Base-by-base conservation (phyloP, 345 rosid genomes). In the thale cress (Arabidopsis thaliana) region DNA sequence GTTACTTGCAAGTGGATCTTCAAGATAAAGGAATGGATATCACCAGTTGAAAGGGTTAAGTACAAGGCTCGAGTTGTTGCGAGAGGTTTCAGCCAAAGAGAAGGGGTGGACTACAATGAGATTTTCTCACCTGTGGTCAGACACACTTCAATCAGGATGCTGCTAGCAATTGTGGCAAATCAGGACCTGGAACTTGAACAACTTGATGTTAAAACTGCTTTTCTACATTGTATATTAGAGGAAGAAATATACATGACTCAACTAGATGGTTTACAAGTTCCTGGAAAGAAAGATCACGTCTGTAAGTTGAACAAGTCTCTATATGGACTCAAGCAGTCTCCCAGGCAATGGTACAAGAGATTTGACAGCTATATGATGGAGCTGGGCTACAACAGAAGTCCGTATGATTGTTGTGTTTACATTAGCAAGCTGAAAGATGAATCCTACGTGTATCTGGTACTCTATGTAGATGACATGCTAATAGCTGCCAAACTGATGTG, bases 1-100 rank as follows among this genome's bases (percentile, higher is more conserved):
- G n/a, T n/a, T n/a, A n/a, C n/a, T n/a, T n/a, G n/a, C n/a, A n/a
- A n/a, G n/a, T n/a, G n/a, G n/a, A n/a, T n/a, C n/a, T n/a, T n/a
- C n/a, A n/a, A n/a, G n/a, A n/a, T n/a, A n/a, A n/a, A n/a, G n/a
- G n/a, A n/a, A n/a, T n/a, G n/a, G n/a, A n/a, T n/a, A n/a, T n/a
- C n/a, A n/a, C n/a, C n/a, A n/a, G n/a, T n/a, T n/a, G 20, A 16
- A 16, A 0, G 20, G 20, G 28, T n/a, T 8, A 64, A 30, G 5
- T 45, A 45, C n/a, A 64, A 64, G 16, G 53, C 25, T 57, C 3
- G 52, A 16, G 28, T 40, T 41, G 53, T 56, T 57, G 64, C 41
- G 41, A 57, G 20, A 38, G 12, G 52, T 25, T 41, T 42, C n/a
- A 23, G 40, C 40, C n/a, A 55, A 1, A 56, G n/a, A 12, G 65